Conservation (phyloP, 208 protist species). For the Endotrypanum monterogeii region DNA sequence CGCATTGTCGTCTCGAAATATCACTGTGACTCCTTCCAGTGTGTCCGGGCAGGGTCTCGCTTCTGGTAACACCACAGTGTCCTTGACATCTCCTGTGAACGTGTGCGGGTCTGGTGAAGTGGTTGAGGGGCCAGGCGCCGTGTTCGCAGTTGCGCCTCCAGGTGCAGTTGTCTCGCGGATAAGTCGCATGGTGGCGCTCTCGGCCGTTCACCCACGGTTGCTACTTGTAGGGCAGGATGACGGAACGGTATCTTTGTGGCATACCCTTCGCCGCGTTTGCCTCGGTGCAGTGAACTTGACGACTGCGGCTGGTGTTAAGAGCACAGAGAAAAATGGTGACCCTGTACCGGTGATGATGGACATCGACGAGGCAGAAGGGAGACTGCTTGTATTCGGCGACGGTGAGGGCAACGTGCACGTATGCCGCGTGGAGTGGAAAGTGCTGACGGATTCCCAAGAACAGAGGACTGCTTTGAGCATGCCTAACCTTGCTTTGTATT, state of each 20-base stretch:
- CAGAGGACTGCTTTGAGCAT: conserved; percentile 39
- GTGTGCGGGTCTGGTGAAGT: not conserved
- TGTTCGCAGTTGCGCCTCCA: not conserved
- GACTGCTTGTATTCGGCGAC: conserved; percentile 69
- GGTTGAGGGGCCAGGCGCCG: not conserved
- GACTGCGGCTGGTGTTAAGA: conserved; percentile 29
- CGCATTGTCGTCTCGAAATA: not conserved
- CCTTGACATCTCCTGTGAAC: not conserved
- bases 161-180: conserved; percentile 38
- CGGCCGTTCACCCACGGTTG: conserved; percentile 42
- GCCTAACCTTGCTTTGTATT: conserved; percentile 42
- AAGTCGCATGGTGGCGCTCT: conserved; percentile 46
- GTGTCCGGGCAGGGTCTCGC: not conserved
- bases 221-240: conserved; percentile 72
- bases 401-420: conserved; percentile 74
- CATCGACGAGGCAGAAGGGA: conserved; percentile 23
- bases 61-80: not conserved
- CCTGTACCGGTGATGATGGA: conserved; percentile 31
- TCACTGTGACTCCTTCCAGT: not conserved
- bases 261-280: conserved; percentile 64
- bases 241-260: conserved; percentile 80
- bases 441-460: conserved; percentile 21
- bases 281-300: conserved; percentile 60
- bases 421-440: conserved; percentile 46
- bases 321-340: conserved; percentile 2